Evolutionary conservation across 1,284 basidiomycete species (phyloP).

Genomic region (Moniliella sp.): DNA sequence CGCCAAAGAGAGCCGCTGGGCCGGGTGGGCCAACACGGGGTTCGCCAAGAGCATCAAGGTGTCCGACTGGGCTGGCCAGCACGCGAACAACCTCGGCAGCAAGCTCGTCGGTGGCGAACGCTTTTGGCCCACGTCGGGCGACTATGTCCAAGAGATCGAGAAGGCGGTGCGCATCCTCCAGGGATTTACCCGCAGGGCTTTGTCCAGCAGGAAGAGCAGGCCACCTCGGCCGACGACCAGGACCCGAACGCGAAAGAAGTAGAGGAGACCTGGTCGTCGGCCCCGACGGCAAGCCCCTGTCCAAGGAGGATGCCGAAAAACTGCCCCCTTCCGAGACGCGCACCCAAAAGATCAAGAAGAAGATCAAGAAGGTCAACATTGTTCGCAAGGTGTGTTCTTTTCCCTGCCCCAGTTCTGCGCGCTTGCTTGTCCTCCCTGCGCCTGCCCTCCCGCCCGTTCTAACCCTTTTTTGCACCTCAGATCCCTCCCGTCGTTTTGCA

Average conservation of each 20-base stretch:
- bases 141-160: constrained; percentile 16
- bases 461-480: neutral
- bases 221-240: constrained; percentile 10
- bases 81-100: constrained; percentile 7
- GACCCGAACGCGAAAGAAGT: constrained; percentile 4
- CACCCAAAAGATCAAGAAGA: constrained; percentile 26
- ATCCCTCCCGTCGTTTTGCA: too few species aligned
- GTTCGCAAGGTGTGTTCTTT: constrained; percentile 2
- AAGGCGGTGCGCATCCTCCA: constrained; percentile 25
- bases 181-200: too few species aligned
- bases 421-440: too few species aligned
- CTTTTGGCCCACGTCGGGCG: constrained; percentile 27
- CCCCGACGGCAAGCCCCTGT: constrained; percentile 5
- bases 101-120: constrained; percentile 20
- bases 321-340: constrained; percentile 16
- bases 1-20: neutral
- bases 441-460: too few species aligned
- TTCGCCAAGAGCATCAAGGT: constrained; percentile 1
- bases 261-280: constrained; percentile 3
- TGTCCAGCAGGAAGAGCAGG: too few species aligned
- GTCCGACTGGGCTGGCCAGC: neutral
- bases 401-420: too few species aligned
- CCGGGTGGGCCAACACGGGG: neutral
- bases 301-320: constrained; percentile 1
- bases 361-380: constrained; percentile 22